phyloP scores from a whole-genome alignment of 148 eudicot genomes.

The Polygonum maritimum region DNA sequence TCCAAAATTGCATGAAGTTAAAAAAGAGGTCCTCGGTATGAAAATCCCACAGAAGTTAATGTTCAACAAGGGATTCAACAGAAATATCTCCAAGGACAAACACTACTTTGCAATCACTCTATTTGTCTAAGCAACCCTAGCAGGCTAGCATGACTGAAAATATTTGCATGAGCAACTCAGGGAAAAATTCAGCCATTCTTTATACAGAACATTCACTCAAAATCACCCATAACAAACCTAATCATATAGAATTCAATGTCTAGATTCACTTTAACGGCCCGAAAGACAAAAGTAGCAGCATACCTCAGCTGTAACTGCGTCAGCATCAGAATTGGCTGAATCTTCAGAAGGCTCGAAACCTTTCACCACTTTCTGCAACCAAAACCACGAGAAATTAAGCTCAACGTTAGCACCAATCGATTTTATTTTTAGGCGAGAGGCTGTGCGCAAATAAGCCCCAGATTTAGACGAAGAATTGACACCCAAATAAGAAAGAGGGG shows the following conservation, averaged over 20 bases:
- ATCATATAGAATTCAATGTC: not conserved
- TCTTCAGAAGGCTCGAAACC: not conserved
- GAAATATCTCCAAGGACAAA: not conserved
- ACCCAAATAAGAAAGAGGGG: not conserved
- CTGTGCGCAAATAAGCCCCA: not conserved
- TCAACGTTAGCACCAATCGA: not conserved
- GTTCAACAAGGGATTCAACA: not conserved
- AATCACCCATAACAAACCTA: not conserved
- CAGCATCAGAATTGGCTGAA: constrained; percentile 22
- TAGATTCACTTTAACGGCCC: not conserved
- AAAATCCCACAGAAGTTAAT: not conserved
- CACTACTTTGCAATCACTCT: not conserved
- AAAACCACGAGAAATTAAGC: not conserved
- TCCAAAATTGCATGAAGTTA: not conserved
- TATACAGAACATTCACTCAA: not conserved
- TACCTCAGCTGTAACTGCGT: constrained; percentile 73
- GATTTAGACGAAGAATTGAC: not conserved
- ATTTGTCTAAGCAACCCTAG: too few relatives aligned
- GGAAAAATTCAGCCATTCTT: not conserved
- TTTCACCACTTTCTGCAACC: not conserved
- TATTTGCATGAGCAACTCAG: not conserved
- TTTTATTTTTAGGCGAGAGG: not conserved
- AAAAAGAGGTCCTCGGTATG: not conserved
- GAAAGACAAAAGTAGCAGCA: not conserved
- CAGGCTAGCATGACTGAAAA: not conserved